Evolutionary conservation across 345 rosid genomes (phyloP).

Genomic region (Excoecaria agallocha): DNA sequence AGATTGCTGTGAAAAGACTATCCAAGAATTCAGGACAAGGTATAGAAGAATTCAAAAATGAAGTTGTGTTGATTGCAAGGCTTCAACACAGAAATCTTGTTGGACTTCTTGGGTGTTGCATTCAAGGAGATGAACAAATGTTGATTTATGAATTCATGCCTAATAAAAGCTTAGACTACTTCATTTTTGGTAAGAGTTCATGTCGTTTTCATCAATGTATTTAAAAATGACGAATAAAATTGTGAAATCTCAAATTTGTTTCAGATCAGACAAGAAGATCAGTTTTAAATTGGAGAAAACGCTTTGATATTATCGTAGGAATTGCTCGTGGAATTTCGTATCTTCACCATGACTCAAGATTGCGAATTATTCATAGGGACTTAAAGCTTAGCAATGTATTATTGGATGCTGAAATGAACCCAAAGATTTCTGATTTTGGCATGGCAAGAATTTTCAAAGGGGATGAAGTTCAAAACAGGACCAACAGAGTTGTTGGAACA

Average conservation of each 20-base stretch:
- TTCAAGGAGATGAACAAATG: not conserved
- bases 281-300: not conserved
- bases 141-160: not conserved
- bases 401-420: slow-evolving; percentile 3
- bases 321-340: not conserved
- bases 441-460: slow-evolving; percentile 2
- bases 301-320: not conserved
- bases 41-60: not conserved
- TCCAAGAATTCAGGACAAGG: not conserved
- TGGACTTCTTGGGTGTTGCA: not conserved
- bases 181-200: not conserved
- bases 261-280: not conserved
- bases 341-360: slow-evolving; percentile 2
- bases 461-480: not conserved
- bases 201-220: too few species aligned
- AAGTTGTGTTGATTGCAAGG: not conserved
- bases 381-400: not conserved
- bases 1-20: slow-evolving; percentile 1
- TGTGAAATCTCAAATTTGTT: not conserved
- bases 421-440: not conserved
- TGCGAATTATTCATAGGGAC: not conserved
- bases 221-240: too few species aligned
- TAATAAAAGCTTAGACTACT: not conserved
- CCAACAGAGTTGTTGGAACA: not conserved
- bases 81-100: not conserved